Conservation (phyloP, 768 basidiomycete species). For the Daedaleopsis sinensis region DNA sequence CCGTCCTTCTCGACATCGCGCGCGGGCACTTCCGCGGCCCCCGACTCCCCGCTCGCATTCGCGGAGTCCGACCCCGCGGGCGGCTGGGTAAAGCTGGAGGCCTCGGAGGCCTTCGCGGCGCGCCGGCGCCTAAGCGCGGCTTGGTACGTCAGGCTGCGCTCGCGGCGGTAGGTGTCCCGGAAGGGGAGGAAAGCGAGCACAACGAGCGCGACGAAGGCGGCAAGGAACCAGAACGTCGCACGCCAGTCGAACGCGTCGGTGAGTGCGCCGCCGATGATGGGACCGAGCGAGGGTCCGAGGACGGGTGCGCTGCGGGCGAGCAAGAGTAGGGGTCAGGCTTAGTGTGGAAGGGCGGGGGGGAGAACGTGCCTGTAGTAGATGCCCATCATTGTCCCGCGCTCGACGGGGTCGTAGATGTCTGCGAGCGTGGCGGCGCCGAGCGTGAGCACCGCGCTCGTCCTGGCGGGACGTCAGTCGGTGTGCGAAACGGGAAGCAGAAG, state of each 20-base stretch:
- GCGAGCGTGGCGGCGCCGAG: slow-evolving; percentile 81
- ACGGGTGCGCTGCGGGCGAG: slow-evolving; percentile 58
- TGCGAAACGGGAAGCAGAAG: background rate
- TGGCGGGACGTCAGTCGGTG: slow-evolving; percentile 24
- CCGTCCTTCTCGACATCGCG: background rate
- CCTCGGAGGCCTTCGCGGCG: slow-evolving; percentile 26
- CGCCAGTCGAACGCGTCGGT: slow-evolving; percentile 77
- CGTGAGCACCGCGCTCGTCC: slow-evolving; percentile 66
- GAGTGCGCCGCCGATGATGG: slow-evolving; percentile 72
- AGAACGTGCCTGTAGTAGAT: slow-evolving; percentile 55
- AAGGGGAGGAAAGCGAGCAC: slow-evolving; percentile 66
- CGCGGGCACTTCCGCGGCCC: slow-evolving; percentile 27
- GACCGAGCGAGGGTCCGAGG: slow-evolving; percentile 70
- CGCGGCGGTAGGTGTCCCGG: slow-evolving; percentile 80
- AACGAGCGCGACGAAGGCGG: slow-evolving; percentile 58
- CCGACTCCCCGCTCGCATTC: slow-evolving; percentile 29
- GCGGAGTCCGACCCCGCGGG: slow-evolving; percentile 12
- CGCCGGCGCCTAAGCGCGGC: slow-evolving; percentile 52
- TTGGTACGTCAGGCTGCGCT: slow-evolving; percentile 83
- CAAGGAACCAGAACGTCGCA: slow-evolving; percentile 82
- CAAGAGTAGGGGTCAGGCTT: background rate
- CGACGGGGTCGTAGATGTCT: slow-evolving; percentile 74
- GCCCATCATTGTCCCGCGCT: slow-evolving; percentile 80
- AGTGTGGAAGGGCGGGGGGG: background rate
- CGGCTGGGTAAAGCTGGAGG: slow-evolving; percentile 27